These are phyloP conservation scores for Clavulina sp. DNA, from an alignment of 768 basidiomycete genomes.

Conservation along the genomic window DNA sequence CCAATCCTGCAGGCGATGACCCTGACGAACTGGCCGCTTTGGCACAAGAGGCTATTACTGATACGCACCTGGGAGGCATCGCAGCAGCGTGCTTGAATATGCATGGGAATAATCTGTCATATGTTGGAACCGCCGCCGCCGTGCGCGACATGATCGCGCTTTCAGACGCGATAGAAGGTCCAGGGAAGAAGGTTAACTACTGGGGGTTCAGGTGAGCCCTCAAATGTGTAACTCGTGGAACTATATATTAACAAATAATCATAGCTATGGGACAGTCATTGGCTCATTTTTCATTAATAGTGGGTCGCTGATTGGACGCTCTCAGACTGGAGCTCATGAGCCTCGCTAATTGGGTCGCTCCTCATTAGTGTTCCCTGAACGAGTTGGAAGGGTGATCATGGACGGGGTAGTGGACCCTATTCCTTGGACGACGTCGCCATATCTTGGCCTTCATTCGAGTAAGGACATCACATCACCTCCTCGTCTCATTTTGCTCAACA, in stretches of 20 bases:
- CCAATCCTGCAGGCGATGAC: background rate
- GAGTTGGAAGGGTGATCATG: constrained; percentile 2
- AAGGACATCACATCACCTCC: background rate
- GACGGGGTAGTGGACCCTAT: background rate
- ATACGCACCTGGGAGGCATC: background rate
- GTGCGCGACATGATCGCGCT: constrained; percentile 5
- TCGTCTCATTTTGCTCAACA: background rate
- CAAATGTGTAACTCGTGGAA: too few species aligned
- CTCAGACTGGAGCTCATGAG: too few species aligned
- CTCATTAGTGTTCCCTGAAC: too few species aligned
- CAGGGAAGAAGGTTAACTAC: constrained; percentile 3
- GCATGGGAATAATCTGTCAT: constrained; percentile 2
- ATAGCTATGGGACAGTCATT: constrained; percentile 4
- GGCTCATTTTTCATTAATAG: constrained; percentile 3
- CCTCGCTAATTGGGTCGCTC: background rate
- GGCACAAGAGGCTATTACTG: background rate
- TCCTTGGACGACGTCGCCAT: too few species aligned
- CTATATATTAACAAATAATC: too few species aligned
- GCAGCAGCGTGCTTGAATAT: background rate
- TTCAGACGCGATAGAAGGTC: constrained; percentile 5
- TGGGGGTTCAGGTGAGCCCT: constrained; percentile 7
- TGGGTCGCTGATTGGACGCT: background rate
- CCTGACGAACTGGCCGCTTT: background rate
- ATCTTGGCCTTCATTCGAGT: background rate
- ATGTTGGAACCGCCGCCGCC: constrained; percentile 2